Conservation (phyloP, 1,139 yeast species). For the Saccharomycopsis phalli region DNA sequence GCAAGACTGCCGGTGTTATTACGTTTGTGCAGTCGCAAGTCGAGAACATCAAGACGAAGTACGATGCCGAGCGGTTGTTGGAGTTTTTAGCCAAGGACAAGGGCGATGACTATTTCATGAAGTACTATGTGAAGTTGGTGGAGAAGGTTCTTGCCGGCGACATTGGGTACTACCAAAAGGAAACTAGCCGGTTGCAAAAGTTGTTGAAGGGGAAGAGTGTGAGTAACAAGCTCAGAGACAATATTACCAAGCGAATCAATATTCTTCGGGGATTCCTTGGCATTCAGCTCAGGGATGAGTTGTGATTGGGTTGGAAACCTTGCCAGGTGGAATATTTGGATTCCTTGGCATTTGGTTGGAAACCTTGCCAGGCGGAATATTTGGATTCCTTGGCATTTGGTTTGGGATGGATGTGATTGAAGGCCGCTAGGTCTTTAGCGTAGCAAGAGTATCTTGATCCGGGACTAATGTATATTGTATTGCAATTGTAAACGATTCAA, state of each 20-base stretch:
- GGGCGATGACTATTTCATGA: conserved; percentile 23
- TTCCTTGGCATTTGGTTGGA: too few relatives aligned
- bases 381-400: too few relatives aligned
- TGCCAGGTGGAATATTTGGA: too few relatives aligned
- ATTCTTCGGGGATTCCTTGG: conserved; percentile 29
- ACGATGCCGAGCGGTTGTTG: conserved; percentile 5
- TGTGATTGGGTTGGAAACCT: too few relatives aligned
- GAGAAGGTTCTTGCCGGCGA: conserved; percentile 43
- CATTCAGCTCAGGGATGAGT: conserved; percentile 16
- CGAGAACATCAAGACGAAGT: conserved; percentile 23
- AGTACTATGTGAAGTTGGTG: conserved; percentile 44
- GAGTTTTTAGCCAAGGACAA: conserved; percentile 9
- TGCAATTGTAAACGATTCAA: too few relatives aligned
- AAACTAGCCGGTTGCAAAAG: conserved; percentile 41
- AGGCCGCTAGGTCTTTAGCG: too few relatives aligned
- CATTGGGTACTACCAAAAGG: conserved; percentile 39
- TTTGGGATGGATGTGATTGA: too few relatives aligned
- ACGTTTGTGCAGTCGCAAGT: conserved; percentile 34
- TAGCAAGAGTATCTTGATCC: too few relatives aligned
- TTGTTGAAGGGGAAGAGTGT: conserved; percentile 34
- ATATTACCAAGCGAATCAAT: conserved; percentile 41
- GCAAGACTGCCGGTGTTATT: conserved; percentile 47
- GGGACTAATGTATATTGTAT: too few relatives aligned
- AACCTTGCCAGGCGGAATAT: too few relatives aligned
- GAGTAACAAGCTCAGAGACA: conserved; percentile 33